Evolutionary conservation across 2,329 filamentous ascomycete species (phyloP).

Genomic region (Botrytis tulipae): DNA sequence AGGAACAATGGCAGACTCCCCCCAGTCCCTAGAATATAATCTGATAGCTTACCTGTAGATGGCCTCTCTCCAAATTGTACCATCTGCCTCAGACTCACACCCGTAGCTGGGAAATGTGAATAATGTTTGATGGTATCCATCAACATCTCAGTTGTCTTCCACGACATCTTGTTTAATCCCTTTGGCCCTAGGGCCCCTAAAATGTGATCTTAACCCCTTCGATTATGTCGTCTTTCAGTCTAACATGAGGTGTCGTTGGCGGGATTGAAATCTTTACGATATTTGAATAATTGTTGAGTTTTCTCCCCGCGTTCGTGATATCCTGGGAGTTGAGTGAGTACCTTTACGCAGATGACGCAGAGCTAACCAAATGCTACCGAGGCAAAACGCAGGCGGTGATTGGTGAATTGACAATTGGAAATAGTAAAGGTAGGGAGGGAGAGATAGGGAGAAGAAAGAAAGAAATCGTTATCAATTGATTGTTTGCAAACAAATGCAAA

Average conservation of each 20-base stretch:
- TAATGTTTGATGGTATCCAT: constrained; percentile 98
- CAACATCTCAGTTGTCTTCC: constrained; percentile 85
- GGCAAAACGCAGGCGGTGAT: constrained; percentile 14
- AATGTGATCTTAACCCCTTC: constrained; percentile 27
- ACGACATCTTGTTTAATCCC: constrained; percentile 67
- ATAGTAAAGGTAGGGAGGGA: background rate
- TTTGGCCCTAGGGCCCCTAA: constrained; percentile 36
- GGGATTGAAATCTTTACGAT: background rate
- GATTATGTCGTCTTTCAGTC: constrained; percentile 18
- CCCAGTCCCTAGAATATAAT: background rate
- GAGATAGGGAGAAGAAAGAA: background rate
- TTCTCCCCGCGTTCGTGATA: constrained; percentile 20
- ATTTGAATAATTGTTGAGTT: constrained; percentile 12
- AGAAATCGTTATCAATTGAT: constrained; percentile 1
- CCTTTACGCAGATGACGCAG: constrained; percentile 19
- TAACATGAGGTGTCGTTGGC: constrained; percentile 25
- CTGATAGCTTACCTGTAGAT: constrained; percentile 68
- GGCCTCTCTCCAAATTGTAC: constrained; percentile 96
- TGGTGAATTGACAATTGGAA: background rate
- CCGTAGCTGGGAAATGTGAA: constrained; percentile 93
- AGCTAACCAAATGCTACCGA: constrained; percentile 18
- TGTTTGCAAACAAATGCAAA: constrained; percentile 15
- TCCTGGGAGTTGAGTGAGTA: constrained; percentile 6
- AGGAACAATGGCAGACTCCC: constrained; percentile 1
- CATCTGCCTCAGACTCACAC: constrained; percentile 96